Percentiles rank a stretch among this genome's conserved stretches.
These are phyloP conservation scores for Prunella vulgaris DNA, from an alignment of 257 asterid genomes.

Conservation along the genomic window DNA sequence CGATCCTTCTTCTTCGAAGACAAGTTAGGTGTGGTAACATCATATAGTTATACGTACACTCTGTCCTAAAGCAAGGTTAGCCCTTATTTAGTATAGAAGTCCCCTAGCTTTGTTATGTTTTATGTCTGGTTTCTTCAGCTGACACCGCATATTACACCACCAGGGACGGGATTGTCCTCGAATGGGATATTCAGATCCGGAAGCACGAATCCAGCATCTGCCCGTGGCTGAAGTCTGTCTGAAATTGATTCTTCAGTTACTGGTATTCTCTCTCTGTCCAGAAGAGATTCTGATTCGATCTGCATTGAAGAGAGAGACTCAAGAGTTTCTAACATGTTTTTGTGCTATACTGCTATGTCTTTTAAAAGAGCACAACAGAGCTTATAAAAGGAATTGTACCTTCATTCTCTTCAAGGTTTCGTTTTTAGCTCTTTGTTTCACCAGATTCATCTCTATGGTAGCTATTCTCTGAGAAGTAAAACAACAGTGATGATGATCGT, in stretches of 20 bases:
- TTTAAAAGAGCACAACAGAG: not conserved
- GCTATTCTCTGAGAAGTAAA: slow-evolving; percentile 38
- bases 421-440: slow-evolving; percentile 43
- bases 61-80: slow-evolving; percentile 31
- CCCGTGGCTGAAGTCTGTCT: slow-evolving; percentile 8
- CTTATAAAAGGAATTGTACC: slow-evolving; percentile 32
- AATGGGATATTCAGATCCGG: slow-evolving; percentile 43
- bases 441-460: slow-evolving; percentile 39
- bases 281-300: slow-evolving; percentile 29
- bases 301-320: slow-evolving; percentile 6
- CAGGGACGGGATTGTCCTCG: slow-evolving; percentile 21
- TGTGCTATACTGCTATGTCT: no score
- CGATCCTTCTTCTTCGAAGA: not conserved
- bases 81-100: slow-evolving; percentile 31
- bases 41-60: slow-evolving; percentile 27
- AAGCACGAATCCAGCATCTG: slow-evolving; percentile 15
- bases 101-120: slow-evolving; percentile 22
- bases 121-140: slow-evolving; percentile 17
- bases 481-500: not conserved
- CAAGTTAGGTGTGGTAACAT: slow-evolving; percentile 14
- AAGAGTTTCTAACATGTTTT: no score
- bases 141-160: slow-evolving; percentile 19
- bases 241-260: slow-evolving; percentile 14
- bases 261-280: slow-evolving; percentile 5
- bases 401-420: slow-evolving; percentile 60